Evolutionary conservation across 2,329 filamentous ascomycete species (phyloP).

Genomic region (Colletotrichum chlorophyti): DNA sequence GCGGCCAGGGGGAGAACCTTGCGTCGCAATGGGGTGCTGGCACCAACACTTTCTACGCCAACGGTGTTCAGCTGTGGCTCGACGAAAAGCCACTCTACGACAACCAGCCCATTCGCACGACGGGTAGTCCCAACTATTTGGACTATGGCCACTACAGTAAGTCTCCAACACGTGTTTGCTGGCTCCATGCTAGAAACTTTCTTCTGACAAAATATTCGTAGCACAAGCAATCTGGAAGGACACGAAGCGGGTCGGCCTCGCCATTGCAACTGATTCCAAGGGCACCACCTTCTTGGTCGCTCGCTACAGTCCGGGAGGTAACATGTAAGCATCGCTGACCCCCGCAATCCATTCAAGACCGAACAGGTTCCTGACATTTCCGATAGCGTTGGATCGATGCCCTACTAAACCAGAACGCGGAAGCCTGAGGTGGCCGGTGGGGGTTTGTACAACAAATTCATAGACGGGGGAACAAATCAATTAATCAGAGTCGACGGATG

Average conservation of each 20-base stretch:
- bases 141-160: constrained; percentile 14
- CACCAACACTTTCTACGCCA: not conserved
- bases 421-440: too few species aligned
- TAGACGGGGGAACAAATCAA: too few species aligned
- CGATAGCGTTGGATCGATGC: not conserved
- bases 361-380: not conserved
- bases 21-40: not conserved
- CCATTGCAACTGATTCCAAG: not conserved
- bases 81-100: constrained; percentile 14
- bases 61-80: constrained; percentile 19
- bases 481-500: too few species aligned
- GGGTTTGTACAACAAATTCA: too few species aligned
- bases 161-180: not conserved
- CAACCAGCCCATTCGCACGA: not conserved
- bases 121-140: not conserved
- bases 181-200: too few species aligned
- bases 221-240: constrained; percentile 2
- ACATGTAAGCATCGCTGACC: not conserved
- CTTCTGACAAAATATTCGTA: not conserved
- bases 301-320: constrained; percentile 5
- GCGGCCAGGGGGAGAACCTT: constrained; percentile 25
- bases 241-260: not conserved
- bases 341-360: too few species aligned
- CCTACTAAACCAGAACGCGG: not conserved
- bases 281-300: not conserved